A percentile compares a stretch with the other conserved stretches of the same genome.
phyloP scores from a whole-genome alignment of 495 filamentous ascomycete genomes.

The Filosporella fistucella region DNA sequence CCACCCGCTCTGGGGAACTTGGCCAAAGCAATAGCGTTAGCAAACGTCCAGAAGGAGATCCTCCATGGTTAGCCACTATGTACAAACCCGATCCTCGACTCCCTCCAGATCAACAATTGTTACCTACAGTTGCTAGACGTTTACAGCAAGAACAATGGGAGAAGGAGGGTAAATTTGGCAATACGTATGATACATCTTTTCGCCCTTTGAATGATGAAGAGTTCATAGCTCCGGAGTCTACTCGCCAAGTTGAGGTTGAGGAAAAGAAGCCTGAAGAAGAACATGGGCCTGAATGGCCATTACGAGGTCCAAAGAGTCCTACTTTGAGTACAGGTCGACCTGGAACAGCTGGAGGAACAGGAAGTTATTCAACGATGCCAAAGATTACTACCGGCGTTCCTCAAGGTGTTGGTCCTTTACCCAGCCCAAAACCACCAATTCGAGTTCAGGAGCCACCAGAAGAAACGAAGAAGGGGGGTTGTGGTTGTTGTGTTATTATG shows the following conservation, averaged over 20 bases:
- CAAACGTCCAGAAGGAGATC: constrained; percentile 86
- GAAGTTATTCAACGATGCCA: constrained; percentile 55
- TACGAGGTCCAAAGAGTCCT: constrained; percentile 36
- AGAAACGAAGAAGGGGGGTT: constrained; percentile 32
- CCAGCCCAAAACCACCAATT: constrained; percentile 24
- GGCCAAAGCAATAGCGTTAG: constrained; percentile 25
- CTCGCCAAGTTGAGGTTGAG: constrained; percentile 26
- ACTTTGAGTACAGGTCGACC: constrained; percentile 27
- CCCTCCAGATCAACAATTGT: constrained; percentile 90
- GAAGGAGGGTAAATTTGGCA: constrained; percentile 78
- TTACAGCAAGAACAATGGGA: constrained; percentile 95
- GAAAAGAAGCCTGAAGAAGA: constrained; percentile 25
- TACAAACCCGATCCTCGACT: constrained; percentile 94
- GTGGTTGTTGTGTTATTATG: constrained; percentile 53
- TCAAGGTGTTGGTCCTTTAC: constrained; percentile 30
- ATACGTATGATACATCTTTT: constrained; percentile 78
- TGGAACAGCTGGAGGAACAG: constrained; percentile 40
- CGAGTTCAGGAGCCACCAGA: constrained; percentile 22
- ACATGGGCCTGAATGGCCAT: constrained; percentile 22
- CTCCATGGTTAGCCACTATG: constrained; percentile 91
- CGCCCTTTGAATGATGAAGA: constrained; percentile 62
- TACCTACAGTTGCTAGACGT: constrained; percentile 88
- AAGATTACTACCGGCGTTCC: constrained; percentile 40
- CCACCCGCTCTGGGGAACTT: constrained; percentile 46
- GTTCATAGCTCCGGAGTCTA: constrained; percentile 15